A percentile compares a stretch with the other conserved stretches of the same genome.
phyloP scores from a whole-genome alignment of 2,329 filamentous ascomycete genomes.

The Pseudocercospora macadamiae region DNA sequence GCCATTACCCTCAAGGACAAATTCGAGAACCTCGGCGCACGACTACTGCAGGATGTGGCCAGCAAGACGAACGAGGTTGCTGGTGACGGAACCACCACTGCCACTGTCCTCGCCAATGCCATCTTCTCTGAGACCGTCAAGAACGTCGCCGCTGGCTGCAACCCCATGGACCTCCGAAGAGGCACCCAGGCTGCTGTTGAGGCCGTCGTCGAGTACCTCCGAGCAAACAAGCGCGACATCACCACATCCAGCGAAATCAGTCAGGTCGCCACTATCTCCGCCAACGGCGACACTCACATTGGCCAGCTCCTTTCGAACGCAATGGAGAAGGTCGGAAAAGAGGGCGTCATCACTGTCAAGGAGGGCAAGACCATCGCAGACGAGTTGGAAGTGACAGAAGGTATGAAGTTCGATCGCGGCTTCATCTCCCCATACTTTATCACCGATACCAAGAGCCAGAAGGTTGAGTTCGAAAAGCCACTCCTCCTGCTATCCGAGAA shows the following conservation, averaged over 20 bases:
- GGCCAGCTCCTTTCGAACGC: constrained; percentile 94
- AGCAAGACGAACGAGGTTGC: constrained; percentile 99
- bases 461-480: constrained; percentile 99
- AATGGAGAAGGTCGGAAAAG: constrained; percentile 99
- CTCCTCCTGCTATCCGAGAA: constrained; percentile 98
- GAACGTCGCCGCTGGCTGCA: constrained; percentile 99
- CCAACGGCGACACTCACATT: constrained; percentile 94
- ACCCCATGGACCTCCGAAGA: constrained; percentile 97
- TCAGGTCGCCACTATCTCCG: constrained; percentile 96
- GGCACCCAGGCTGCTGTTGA: constrained; percentile 97
- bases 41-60: constrained; percentile 94
- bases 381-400: constrained; percentile 98
- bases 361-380: constrained; percentile 98
- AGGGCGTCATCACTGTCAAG: constrained; percentile 99
- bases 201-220: constrained; percentile 89
- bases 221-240: constrained; percentile 96
- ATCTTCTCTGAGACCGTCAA: constrained; percentile 99
- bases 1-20: constrained; percentile 95
- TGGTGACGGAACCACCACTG: constrained; percentile 97
- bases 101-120: constrained; percentile 92
- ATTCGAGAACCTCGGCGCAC: constrained; percentile 98
- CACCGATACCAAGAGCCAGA: constrained; percentile 97
- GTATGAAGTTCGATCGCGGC: constrained; percentile 99
- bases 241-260: constrained; percentile 96
- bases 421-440: constrained; percentile 99